These are phyloP conservation scores for Amborella trichopoda DNA, from an alignment of 164 flowering plant species.

Conservation along the genomic window DNA sequence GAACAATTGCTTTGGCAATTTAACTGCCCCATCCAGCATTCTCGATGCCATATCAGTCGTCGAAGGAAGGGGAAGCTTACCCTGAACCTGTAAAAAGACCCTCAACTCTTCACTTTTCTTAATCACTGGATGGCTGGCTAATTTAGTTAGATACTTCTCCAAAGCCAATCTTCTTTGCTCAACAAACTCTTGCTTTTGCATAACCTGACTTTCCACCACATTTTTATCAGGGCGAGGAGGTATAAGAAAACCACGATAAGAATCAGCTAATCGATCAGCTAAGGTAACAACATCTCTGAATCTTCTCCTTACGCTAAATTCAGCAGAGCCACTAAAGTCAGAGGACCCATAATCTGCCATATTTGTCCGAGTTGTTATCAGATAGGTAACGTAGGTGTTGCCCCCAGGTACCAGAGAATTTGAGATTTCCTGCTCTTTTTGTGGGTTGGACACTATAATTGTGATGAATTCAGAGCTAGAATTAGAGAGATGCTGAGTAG, in stretches of 20 bases:
- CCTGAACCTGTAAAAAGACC: constrained; percentile 67
- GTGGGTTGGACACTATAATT: constrained; percentile 73
- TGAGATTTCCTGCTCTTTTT: constrained; percentile 56
- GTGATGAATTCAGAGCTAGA: constrained; percentile 32
- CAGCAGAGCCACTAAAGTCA: constrained; percentile 47
- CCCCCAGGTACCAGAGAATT: constrained; percentile 80
- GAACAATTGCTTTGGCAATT: constrained; percentile 76
- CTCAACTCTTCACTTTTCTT: constrained; percentile 73
- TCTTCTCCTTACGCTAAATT: constrained; percentile 63
- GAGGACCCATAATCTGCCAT: constrained; percentile 7
- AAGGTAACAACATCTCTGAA: constrained; percentile 76
- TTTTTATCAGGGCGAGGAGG: constrained; percentile 92
- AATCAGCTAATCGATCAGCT: constrained; percentile 62
- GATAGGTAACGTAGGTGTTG: constrained; percentile 47
- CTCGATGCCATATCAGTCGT: constrained; percentile 71
- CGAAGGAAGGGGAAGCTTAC: constrained; percentile 58
- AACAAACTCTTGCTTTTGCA: constrained; percentile 97
- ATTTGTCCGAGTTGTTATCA: constrained; percentile 67
- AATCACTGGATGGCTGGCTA: constrained; percentile 75
- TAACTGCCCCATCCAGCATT: constrained; percentile 90
- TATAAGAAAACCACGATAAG: constrained; percentile 66
- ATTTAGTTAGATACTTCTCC: constrained; percentile 79
- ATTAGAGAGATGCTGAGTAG: constrained; percentile 22
- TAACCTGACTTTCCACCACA: constrained; percentile 92
- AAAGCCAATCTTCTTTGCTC: constrained; percentile 82